Base-by-base conservation (phyloP, 148 eudicot species). In the Bassia scoparia region DNA sequence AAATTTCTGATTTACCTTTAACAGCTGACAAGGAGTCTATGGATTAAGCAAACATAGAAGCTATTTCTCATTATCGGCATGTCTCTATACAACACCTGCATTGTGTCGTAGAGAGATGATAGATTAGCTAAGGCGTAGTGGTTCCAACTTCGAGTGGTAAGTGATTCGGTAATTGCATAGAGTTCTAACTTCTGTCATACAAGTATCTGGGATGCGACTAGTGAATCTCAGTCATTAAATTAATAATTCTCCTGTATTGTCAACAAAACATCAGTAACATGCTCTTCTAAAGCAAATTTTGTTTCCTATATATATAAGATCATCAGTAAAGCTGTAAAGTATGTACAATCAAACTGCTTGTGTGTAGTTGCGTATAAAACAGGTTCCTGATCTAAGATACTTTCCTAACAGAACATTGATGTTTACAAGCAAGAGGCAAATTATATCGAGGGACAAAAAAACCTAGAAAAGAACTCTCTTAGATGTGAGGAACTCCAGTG, bases 401-500 rank as follows among this genome's bases (percentile, higher is more conserved):
- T 33, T 11, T 49, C 62, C 73, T 54, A 54, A 31, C 46, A 21
- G n/a, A 31, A 31, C n/a, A n/a, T 54, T 54, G 4, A 35, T 33
- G 43, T 37, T 21, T 49, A 68, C 37, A n/a, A n/a, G n/a, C 34
- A 68, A 20, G 21, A 21, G 29, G 11, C 5, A 4, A 1, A 21
- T 2, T 10, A 56, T 5, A 16, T 3, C 12, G 13, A 0, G 30
- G 55, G 37, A 18, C 20, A 21, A 26, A n/a, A 21, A 24, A 29
- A 34, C 38, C 77, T 81, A 84, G 12, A 61, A 77, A 54, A 66
- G 48, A n/a, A n/a, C n/a, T 35, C n/a, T 68, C 74, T 81, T 26
- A 81, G 71, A 56, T 75, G 80, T 33, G 76, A 76, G 15, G 88
- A 85, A 24, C 83, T 86, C 67, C 90, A 0, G 86, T 86, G 54